phyloP scores from a whole-genome alignment of 2,329 filamentous ascomycete genomes.

The Coniochaeta hoffmannii region DNA sequence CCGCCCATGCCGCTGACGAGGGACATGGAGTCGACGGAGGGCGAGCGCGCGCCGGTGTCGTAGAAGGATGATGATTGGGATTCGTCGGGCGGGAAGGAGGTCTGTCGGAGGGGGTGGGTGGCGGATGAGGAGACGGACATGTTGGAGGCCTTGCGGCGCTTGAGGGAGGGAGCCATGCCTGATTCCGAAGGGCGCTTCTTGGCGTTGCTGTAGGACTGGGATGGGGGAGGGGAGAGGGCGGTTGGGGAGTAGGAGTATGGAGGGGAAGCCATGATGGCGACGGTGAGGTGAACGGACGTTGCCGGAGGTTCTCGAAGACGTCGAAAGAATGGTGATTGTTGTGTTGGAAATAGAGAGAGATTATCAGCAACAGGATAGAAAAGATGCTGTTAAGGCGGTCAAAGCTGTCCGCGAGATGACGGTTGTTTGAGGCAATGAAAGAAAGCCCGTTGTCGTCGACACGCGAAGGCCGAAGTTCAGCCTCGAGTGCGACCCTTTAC shows the following conservation, averaged over 20 bases:
- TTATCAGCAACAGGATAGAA: too few species aligned
- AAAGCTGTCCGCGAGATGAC: too few species aligned
- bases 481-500: neutral
- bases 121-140: conserved; percentile 48
- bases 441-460: too few species aligned
- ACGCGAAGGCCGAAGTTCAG: neutral
- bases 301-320: too few species aligned
- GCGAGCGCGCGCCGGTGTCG: conserved; percentile 50
- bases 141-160: conserved; percentile 65
- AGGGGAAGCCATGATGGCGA: conserved; percentile 46
- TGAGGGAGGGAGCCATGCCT: conserved; percentile 41
- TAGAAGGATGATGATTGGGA: too few species aligned
- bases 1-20: conserved; percentile 54
- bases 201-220: conserved; percentile 11
- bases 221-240: conserved; percentile 44
- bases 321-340: too few species aligned
- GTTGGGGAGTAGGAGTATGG: conserved; percentile 41
- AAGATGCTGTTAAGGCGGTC: too few species aligned
- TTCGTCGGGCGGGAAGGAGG: conserved; percentile 68
- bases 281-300: too few species aligned
- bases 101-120: conserved; percentile 68
- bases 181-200: conserved; percentile 59
- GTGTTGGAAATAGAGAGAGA: too few species aligned
- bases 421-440: too few species aligned
- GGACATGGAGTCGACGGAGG: conserved; percentile 54